Evolutionary conservation across 139 green algal species (phyloP).

Genomic region (Chlamydomonas sp.): DNA sequence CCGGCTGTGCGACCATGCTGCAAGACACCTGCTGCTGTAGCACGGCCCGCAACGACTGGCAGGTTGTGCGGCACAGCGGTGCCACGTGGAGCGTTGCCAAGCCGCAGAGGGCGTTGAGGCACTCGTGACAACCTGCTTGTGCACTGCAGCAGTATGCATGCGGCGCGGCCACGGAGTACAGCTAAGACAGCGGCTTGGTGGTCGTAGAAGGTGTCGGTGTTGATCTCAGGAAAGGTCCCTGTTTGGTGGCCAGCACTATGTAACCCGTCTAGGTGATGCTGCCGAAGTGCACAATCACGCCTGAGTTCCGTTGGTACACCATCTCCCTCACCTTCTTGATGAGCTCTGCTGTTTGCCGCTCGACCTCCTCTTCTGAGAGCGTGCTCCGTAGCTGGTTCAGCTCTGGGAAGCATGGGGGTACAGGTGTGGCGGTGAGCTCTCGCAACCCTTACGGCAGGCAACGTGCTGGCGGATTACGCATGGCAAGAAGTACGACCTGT

Average conservation of each 20-base stretch:
- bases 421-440: too few relatives aligned
- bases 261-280: too few relatives aligned
- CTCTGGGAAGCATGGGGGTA: background rate
- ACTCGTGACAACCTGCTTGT: background rate
- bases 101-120: background rate
- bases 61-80: background rate
- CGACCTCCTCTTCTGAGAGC: constrained; percentile 12
- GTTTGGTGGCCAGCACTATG: too few relatives aligned
- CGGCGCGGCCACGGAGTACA: too few relatives aligned
- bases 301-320: too few relatives aligned
- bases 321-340: constrained; percentile 6
- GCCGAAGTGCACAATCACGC: too few relatives aligned
- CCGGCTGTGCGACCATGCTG: too few relatives aligned
- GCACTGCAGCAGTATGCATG: background rate
- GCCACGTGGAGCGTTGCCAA: background rate
- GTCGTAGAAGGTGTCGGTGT: too few relatives aligned
- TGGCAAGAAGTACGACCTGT: too few relatives aligned
- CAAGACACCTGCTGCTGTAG: background rate
- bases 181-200: too few relatives aligned
- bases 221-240: too few relatives aligned
- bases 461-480: background rate
- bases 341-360: background rate
- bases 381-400: background rate
- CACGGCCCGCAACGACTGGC: background rate
- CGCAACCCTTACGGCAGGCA: too few relatives aligned